Conservation (phyloP, 192 early-diverging fungal genomes). For the Coemansia sp. region DNA sequence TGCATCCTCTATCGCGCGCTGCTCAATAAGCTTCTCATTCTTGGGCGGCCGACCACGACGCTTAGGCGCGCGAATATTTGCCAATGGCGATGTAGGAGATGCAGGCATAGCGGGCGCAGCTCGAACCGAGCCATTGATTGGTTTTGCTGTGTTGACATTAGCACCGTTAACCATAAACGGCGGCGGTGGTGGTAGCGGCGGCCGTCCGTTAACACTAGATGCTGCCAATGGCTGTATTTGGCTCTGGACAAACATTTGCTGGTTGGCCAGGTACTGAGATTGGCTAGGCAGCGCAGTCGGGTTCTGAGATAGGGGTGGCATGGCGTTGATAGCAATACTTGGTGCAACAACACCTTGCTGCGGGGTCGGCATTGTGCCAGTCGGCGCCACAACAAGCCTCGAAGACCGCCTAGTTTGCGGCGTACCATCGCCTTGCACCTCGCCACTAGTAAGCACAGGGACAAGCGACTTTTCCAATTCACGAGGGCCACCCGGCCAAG, state of each 20-base stretch:
- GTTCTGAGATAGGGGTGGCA: not conserved
- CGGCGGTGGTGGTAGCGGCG: conserved; percentile 17
- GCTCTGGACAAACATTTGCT: conserved; percentile 42
- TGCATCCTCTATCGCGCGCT: conserved; percentile 51
- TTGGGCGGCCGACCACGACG: conserved; percentile 54
- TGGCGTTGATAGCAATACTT: not conserved
- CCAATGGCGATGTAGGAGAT: conserved; percentile 7
- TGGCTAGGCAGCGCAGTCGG: conserved; percentile 18
- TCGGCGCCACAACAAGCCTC: conserved; percentile 9
- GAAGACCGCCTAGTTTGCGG: conserved; percentile 43
- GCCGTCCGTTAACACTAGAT: conserved; percentile 10
- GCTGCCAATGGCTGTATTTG: conserved; percentile 17
- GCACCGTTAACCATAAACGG: conserved; percentile 20
- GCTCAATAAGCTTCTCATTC: conserved; percentile 54
- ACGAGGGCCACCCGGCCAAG: conserved; percentile 32
- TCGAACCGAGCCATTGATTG: not conserved
- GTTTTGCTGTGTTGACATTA: not conserved
- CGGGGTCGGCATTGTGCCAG: not conserved
- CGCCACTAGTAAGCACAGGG: conserved; percentile 3
- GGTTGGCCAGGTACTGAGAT: conserved; percentile 34
- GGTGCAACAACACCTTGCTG: not conserved
- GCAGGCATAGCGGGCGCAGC: not conserved
- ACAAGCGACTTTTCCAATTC: conserved; percentile 31
- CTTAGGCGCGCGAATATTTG: conserved; percentile 21
- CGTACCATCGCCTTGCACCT: conserved; percentile 10